Conservation (phyloP, 2,329 filamentous ascomycete species). For the Simplicillium sp. region DNA sequence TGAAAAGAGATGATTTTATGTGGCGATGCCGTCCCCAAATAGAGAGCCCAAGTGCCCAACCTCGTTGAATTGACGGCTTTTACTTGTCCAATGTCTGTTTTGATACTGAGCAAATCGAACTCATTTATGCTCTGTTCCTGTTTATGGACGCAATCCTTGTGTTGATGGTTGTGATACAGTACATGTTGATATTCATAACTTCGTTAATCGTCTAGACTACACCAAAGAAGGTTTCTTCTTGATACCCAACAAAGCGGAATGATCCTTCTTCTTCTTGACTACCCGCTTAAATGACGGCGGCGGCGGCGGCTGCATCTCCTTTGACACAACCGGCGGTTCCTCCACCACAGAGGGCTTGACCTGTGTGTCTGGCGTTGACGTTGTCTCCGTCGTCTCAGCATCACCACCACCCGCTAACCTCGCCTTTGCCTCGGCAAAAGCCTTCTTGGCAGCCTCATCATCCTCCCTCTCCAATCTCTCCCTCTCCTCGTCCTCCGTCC, state of each 20-base stretch:
- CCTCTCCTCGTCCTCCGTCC: conserved; percentile 48
- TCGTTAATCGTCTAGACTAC: conserved; percentile 16
- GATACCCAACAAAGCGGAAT: conserved; percentile 66
- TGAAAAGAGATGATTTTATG: no score
- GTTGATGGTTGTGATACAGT: no score
- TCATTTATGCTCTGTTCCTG: no score
- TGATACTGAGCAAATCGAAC: no score
- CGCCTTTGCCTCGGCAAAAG: conserved; percentile 59
- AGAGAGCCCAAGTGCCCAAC: no score
- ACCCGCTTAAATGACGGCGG: conserved; percentile 64
- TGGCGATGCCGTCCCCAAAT: no score
- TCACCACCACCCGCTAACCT: conserved; percentile 37
- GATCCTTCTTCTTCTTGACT: conserved; percentile 81
- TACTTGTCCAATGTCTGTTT: no score
- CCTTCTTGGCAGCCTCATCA: conserved; percentile 67
- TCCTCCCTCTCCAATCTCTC: conserved; percentile 69
- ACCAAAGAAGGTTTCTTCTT: conserved; percentile 68
- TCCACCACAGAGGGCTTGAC: conserved; percentile 12
- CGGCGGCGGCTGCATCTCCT: conserved; percentile 23
- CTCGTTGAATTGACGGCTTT: no score
- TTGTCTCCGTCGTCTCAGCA: conserved; percentile 10
- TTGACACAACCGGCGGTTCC: conserved; percentile 12
- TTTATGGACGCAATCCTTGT: no score
- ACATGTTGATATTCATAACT: not conserved
- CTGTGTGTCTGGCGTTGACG: conserved; percentile 11